Evolutionary conservation across 306 rosid species (phyloP).

Genomic region (Castanospermum australe): DNA sequence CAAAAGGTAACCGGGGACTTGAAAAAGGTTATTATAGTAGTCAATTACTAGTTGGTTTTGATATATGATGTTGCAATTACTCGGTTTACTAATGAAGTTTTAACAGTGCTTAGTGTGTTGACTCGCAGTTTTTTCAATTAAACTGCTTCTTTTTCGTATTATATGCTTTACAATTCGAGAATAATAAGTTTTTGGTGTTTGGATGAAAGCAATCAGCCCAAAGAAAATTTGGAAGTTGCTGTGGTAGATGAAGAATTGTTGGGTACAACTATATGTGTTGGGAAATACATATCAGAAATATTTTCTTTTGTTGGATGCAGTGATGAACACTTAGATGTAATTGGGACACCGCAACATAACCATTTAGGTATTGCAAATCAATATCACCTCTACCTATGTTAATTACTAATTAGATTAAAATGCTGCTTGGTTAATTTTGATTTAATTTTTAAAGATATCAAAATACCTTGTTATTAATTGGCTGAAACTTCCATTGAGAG

Average conservation of each 20-base stretch:
- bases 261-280: neutral
- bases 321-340: neutral
- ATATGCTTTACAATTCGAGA: neutral
- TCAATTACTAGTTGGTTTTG: neutral
- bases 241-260: neutral
- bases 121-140: neutral
- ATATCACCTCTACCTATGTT: neutral
- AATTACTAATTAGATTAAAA: neutral
- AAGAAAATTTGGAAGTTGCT: neutral
- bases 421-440: neutral
- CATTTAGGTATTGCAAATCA: slow-evolving; percentile 1
- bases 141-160: neutral
- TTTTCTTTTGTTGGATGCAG: neutral
- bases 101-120: neutral
- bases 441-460: neutral
- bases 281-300: neutral
- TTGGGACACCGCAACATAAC: neutral
- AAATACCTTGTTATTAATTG: slow-evolving; percentile 1
- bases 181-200: neutral
- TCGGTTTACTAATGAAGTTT: neutral
- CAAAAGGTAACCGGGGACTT: slow-evolving; percentile 57
- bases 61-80: neutral
- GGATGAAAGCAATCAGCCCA: slow-evolving; percentile 1
- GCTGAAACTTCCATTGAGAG: neutral
- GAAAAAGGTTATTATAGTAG: neutral